A percentile compares a stretch with the other conserved stretches of the same genome.
These are phyloP conservation scores for Saksenaea vasiformis DNA, from an alignment of 371 early-diverging fungal species.

Conservation along the genomic window DNA sequence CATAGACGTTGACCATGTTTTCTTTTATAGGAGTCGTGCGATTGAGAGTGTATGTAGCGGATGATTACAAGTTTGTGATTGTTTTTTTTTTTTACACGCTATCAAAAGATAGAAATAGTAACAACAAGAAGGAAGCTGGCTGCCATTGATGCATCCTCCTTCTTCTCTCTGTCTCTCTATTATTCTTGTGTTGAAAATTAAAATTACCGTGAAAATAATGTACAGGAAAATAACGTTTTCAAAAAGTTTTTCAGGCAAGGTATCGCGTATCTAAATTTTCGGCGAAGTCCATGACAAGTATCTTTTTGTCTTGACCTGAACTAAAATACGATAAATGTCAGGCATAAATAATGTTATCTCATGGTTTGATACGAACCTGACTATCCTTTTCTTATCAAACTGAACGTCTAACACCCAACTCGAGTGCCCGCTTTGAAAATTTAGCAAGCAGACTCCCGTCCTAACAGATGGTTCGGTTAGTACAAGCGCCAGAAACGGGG, in stretches of 20 bases:
- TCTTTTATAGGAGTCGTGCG: too few relatives aligned
- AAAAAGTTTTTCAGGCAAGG: slow-evolving; percentile 9
- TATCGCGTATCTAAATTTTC: slow-evolving; percentile 39
- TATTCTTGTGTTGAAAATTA: neutral
- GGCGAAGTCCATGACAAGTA: slow-evolving; percentile 86
- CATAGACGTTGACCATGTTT: too few relatives aligned
- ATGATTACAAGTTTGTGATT: too few relatives aligned
- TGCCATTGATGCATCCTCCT: neutral
- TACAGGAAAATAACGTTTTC: neutral
- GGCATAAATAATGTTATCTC: neutral
- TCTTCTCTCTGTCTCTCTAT: neutral
- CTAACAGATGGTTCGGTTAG: slow-evolving; percentile 10
- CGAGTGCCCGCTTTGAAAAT: slow-evolving; percentile 75
- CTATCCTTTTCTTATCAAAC: slow-evolving; percentile 77
- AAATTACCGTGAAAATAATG: neutral
- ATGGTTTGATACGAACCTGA: slow-evolving; percentile 58
- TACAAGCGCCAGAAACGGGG: neutral
- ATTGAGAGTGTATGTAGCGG: too few relatives aligned
- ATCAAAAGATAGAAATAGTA: neutral
- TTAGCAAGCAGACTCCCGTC: slow-evolving; percentile 46
- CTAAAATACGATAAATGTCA: slow-evolving; percentile 26
- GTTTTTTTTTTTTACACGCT: too few relatives aligned
- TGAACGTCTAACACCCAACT: slow-evolving; percentile 97
- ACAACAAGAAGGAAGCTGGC: neutral
- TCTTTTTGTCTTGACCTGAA: slow-evolving; percentile 78